Evolutionary conservation across 2,329 filamentous ascomycete species (phyloP), one percentile per base, ranked within the genome.

Genomic region (Fusarium mangiferae): DNA sequence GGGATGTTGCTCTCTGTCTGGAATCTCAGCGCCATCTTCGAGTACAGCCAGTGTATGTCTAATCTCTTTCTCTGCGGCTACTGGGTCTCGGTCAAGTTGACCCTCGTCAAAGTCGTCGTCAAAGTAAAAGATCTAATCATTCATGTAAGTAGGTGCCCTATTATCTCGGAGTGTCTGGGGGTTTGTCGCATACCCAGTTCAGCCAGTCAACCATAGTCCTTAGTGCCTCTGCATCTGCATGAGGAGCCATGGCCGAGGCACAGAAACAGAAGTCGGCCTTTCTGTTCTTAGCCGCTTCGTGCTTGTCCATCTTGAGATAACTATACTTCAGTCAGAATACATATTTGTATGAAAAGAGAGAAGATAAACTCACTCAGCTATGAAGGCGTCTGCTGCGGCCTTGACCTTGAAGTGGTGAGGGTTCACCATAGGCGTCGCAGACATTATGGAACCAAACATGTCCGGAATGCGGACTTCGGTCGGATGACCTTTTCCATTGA

Each of bases 311-410:
- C 36, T 42, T 30, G 4, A 55, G 11, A n/a, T 42, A 55, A 14
- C 26, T 42, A 20, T 7, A 12, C 15, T 8, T n/a, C 1, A 13
- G 5, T 52, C 2, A 52, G 9, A 38, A 38, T 4, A 8, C 0
- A 8, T 0, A 1, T 3, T 26, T 6, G 1, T 22, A 3, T 14
- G 33, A 4, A 4, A 18, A 8, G 13, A 28, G 3, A 0, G 0
- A 14, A 20, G 33, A 2, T 9, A 22, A n/a, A 3, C 36, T 5
- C 7, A 55, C 52, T 55, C 36, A 4, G 36, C 36, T 13, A 55
- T 55, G 17, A 55, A 42, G 22, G 52, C 26, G 2, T 55, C 52
- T 3, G 36, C 52, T 10, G 52, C 52, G 3, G 52, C 36, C 9
- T 55, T 42, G 26, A 42, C 52, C 22, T 55, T 55, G 36, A 55